Base-by-base conservation (phyloP, 306 rosid genomes). In the Vigna nakashimae region DNA sequence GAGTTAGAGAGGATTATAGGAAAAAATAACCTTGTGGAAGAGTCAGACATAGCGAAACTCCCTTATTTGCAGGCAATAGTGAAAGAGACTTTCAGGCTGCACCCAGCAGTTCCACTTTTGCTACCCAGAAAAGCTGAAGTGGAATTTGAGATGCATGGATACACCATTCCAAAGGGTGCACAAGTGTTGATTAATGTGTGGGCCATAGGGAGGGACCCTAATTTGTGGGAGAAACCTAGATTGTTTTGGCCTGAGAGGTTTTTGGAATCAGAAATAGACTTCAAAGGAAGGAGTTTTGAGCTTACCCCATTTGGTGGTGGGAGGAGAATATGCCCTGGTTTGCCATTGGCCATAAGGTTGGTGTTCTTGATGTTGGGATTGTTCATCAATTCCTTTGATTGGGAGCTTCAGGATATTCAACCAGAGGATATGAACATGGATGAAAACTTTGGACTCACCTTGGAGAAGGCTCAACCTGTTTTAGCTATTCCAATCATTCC, bases 131-230 rank as follows among this genome's bases (percentile, higher is more conserved):
- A 66, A 30, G 84, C 79, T 2, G 79, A 55, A 43, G 14, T 20
- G 2, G 75, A 80, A 2, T 1, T 80, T 0, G 79, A 80, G 57
- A 73, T 80, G 13, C 20, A 73, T 15, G 62, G 52, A 6, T 56
- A 43, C 38, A 73, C 9, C 0, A 51, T 80, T 22, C 84, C 79
- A 53, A 80, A 80, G 58, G 79, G 63, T 13, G 69, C 84, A 55
- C 84, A 80, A 32, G 75, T 80, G 1, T 20, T 80, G 0, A 43
- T 80, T 7, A 80, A 80, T 22, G 75, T 73, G 9, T 80, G 84
- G 84, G 84, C 84, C n/a, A 80, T 73, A 43, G 84, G 84, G 0
- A 80, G 84, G 16, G 84, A 80, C 40, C 20, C 79, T 30, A 45
- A 45, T 7, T 18, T 73, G 55, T 80, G 84, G 84, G 84, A 80